Evolutionary conservation across 192 early-diverging fungal species (phyloP).

Genomic region (Dissophora ornata): DNA sequence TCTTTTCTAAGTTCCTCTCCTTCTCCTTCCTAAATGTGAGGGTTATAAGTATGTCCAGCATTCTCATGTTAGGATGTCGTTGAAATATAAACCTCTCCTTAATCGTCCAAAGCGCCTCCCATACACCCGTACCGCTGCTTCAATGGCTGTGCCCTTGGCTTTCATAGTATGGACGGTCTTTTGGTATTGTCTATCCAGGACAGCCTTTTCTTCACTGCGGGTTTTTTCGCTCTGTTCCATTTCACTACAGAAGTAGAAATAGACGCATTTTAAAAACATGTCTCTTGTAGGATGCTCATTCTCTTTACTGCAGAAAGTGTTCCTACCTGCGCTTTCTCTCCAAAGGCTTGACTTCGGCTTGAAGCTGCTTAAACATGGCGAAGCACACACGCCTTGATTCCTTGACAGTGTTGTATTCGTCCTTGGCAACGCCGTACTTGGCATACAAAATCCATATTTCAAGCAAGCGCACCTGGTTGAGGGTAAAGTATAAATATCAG

Average conservation of each 20-base stretch:
- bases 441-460: constrained; percentile 71
- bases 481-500: neutral
- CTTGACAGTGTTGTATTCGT: constrained; percentile 64
- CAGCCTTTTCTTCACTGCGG: constrained; percentile 18
- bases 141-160: constrained; percentile 10
- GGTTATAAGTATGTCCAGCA: too few relatives aligned
- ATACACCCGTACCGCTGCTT: constrained; percentile 31
- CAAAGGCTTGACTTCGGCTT: constrained; percentile 56
- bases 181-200: constrained; percentile 22
- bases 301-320: neutral
- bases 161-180: constrained; percentile 31
- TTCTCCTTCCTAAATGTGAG: constrained; percentile 53
- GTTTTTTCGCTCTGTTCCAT: constrained; percentile 16
- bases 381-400: constrained; percentile 52
- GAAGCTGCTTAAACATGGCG: constrained; percentile 47
- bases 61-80: neutral
- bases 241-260: constrained; percentile 11
- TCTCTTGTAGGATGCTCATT: neutral
- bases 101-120: too few relatives aligned
- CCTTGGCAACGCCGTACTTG: constrained; percentile 70
- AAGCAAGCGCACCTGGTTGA: constrained; percentile 63
- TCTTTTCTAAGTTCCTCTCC: constrained; percentile 42
- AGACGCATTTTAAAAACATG: neutral
- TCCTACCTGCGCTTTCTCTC: constrained; percentile 46
- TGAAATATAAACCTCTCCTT: too few relatives aligned